phyloP scores from a whole-genome alignment of 2,329 filamentous ascomycete genomes.

The Cephalotrichum gorgonifer region DNA sequence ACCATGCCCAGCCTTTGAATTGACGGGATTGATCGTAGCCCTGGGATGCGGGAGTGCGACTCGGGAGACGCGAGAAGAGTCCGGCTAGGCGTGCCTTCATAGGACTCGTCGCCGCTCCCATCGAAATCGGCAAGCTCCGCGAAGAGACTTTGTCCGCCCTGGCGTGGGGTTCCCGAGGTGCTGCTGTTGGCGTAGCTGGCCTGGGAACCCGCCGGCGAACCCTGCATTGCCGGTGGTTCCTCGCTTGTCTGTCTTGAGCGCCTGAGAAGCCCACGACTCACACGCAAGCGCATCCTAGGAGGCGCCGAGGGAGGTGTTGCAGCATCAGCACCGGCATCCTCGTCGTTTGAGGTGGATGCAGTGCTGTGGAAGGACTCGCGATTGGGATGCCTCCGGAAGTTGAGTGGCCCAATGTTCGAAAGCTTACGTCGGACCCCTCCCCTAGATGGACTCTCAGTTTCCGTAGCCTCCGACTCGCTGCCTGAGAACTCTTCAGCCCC shows the following conservation, averaged over 20 bases:
- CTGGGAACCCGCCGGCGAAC: conserved; percentile 36
- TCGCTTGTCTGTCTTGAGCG: conserved; percentile 53
- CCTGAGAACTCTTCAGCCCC: conserved; percentile 71
- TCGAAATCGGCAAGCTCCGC: conserved; percentile 79
- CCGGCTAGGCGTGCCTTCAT: conserved; percentile 43
- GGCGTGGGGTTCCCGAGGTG: conserved; percentile 35
- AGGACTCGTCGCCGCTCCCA: conserved; percentile 63
- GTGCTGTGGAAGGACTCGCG: conserved; percentile 73
- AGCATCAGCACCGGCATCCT: conserved; percentile 44
- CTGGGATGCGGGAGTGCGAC: conserved; percentile 31
- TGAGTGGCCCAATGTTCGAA: conserved; percentile 28
- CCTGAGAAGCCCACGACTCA: conserved; percentile 53
- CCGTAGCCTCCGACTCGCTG: conserved; percentile 66
- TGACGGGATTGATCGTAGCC: conserved; percentile 36
- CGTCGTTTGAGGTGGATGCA: conserved; percentile 75
- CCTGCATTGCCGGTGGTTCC: conserved; percentile 43
- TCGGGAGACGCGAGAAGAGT: conserved; percentile 36
- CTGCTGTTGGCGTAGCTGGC: conserved; percentile 43
- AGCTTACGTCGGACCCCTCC: conserved; percentile 28
- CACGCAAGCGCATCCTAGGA: conserved; percentile 57
- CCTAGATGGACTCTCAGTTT: conserved; percentile 60
- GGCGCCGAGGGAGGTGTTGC: conserved; percentile 48
- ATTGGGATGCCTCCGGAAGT: conserved; percentile 28
- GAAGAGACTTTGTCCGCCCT: conserved; percentile 67
- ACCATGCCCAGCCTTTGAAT: conserved; percentile 46